These are phyloP conservation scores for Thelonectria olida DNA, from an alignment of 2,329 filamentous ascomycete species.

Conservation along the genomic window DNA sequence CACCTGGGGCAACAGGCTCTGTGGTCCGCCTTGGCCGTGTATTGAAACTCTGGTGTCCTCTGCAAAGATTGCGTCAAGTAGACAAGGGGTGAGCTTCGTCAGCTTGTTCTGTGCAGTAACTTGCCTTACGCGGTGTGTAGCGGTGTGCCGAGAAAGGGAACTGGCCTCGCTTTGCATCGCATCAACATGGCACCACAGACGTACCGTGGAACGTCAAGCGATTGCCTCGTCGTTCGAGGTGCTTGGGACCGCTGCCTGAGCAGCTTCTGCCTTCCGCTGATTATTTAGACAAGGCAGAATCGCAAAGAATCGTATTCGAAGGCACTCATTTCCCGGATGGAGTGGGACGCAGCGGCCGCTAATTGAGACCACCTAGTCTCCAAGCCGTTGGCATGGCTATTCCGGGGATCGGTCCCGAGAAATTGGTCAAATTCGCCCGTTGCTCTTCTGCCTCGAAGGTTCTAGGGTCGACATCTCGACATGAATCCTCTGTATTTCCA, in stretches of 20 bases:
- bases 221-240: neutral
- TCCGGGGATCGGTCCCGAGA: slow-evolving; percentile 27
- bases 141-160: neutral
- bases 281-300: slow-evolving; percentile 4
- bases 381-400: slow-evolving; percentile 24
- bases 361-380: slow-evolving; percentile 26
- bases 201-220: neutral
- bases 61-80: slow-evolving; percentile 6
- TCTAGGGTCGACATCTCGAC: neutral
- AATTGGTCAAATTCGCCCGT: slow-evolving; percentile 22
- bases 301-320: neutral
- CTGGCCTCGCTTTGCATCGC: neutral
- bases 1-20: neutral
- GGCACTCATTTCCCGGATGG: slow-evolving; percentile 15
- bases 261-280: neutral
- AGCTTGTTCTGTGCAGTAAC: neutral
- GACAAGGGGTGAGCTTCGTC: slow-evolving; percentile 10
- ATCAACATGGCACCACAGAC: neutral
- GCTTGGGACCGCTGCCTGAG: too few species aligned
- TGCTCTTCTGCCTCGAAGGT: neutral
- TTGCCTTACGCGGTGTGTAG: neutral
- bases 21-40: slow-evolving; percentile 5
- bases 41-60: slow-evolving; percentile 3
- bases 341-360: slow-evolving; percentile 27
- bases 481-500: slow-evolving; percentile 2